phyloP scores from a whole-genome alignment of 1,139 yeast genomes.

The Torulaspora pretoriensis region DNA sequence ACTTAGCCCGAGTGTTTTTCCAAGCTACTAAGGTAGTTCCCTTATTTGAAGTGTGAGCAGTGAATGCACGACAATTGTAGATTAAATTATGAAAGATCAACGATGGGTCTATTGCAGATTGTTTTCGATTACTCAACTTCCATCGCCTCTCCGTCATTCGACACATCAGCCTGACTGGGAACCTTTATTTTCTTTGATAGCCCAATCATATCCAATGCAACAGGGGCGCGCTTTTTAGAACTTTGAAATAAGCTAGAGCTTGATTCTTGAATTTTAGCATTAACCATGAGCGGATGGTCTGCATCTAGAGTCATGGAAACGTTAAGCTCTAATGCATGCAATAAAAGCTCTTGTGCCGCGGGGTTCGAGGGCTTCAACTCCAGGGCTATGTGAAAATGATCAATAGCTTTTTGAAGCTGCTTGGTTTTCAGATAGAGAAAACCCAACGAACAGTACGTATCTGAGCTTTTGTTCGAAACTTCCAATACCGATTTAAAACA shows the following conservation, averaged over 20 bases:
- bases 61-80: too few species aligned
- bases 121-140: constrained; percentile 15
- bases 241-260: constrained; percentile 12
- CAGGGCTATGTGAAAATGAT: constrained; percentile 73
- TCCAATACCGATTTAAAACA: constrained; percentile 75
- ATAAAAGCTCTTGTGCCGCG: constrained; percentile 74
- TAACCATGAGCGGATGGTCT: constrained; percentile 34
- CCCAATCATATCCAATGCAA: constrained; percentile 13
- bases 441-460: constrained; percentile 79
- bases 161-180: constrained; percentile 7
- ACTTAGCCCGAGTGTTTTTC: too few species aligned
- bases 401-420: constrained; percentile 62
- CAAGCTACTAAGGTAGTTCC: too few species aligned
- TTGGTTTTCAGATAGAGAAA: constrained; percentile 72
- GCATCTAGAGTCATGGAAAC: constrained; percentile 31
- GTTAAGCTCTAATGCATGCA: constrained; percentile 74
- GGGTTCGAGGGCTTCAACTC: constrained; percentile 79
- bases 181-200: constrained; percentile 16
- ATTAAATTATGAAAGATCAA: not conserved
- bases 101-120: not conserved
- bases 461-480: constrained; percentile 67
- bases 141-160: constrained; percentile 18
- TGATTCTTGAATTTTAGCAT: constrained; percentile 26
- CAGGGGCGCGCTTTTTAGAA: constrained; percentile 22
- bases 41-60: too few species aligned